phyloP scores from a whole-genome alignment of 176 grass and related monocot species.

The Musa troglodytarum region DNA sequence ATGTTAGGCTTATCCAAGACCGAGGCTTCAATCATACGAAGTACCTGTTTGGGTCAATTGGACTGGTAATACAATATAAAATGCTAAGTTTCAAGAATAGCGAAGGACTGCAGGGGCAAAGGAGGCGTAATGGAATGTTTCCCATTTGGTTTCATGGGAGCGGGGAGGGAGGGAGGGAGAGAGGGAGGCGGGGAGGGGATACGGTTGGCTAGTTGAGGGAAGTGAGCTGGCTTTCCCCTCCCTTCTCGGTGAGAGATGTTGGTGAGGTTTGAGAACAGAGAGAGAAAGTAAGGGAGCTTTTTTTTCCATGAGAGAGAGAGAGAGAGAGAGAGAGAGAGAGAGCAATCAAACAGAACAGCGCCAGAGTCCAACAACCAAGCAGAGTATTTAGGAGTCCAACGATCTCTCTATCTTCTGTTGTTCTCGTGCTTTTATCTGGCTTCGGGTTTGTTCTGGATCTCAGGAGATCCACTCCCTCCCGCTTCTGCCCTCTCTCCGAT shows the following conservation, averaged over 20 bases:
- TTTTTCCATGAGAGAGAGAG: background rate
- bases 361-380: background rate
- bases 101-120: background rate
- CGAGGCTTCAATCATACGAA: too few species aligned
- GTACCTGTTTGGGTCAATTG: too few species aligned
- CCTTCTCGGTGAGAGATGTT: background rate
- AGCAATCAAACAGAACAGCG: slow-evolving; percentile 8
- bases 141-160: background rate
- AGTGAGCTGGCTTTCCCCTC: slow-evolving; percentile 6
- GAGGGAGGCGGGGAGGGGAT: background rate
- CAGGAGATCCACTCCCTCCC: background rate
- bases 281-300: background rate
- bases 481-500: too few species aligned
- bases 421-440: background rate
- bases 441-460: background rate
- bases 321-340: background rate
- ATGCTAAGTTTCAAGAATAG: background rate
- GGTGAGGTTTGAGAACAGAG: background rate
- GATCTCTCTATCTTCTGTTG: background rate
- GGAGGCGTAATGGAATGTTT: background rate
- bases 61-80: too few species aligned
- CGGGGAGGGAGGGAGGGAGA: background rate
- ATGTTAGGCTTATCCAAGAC: too few species aligned
- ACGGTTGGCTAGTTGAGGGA: slow-evolving; percentile 6
- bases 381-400: background rate